Conservation (phyloP, 352 stramenopile genomes). For the Globisporangium okanoganense region DNA sequence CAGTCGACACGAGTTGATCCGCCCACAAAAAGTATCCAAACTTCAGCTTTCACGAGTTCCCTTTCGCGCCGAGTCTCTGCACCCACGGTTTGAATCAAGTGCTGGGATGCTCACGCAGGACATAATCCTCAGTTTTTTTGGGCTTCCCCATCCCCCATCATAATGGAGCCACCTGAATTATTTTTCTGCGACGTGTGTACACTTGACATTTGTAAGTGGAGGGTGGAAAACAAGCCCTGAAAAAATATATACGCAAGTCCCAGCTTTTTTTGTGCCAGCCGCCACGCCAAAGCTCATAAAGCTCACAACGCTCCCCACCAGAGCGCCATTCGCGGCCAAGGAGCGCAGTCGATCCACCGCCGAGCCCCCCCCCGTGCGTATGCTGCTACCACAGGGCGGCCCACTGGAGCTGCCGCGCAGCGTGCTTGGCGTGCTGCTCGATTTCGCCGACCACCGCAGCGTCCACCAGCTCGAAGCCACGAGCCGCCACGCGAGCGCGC, state of each 20-base stretch:
- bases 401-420: slow-evolving; percentile 20
- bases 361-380: background rate
- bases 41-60: background rate
- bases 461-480: slow-evolving; percentile 23
- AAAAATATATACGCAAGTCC: background rate
- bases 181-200: slow-evolving; percentile 13
- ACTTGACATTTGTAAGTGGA: slow-evolving; percentile 3
- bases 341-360: slow-evolving; percentile 17
- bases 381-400: background rate
- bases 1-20: background rate
- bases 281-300: background rate
- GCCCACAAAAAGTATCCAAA: background rate
- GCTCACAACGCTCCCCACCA: background rate
- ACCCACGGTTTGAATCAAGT: background rate
- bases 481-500: slow-evolving; percentile 13
- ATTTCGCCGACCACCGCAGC: slow-evolving; percentile 23
- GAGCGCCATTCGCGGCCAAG: slow-evolving; percentile 20
- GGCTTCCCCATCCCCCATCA: background rate
- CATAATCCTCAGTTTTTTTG: slow-evolving; percentile 4
- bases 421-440: slow-evolving; percentile 26
- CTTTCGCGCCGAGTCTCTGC: no score
- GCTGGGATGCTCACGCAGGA: background rate
- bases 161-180: background rate
- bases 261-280: background rate
- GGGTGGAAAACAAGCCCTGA: background rate